phyloP scores from a whole-genome alignment of 306 rosid genomes.

The Trifolium subterraneum region DNA sequence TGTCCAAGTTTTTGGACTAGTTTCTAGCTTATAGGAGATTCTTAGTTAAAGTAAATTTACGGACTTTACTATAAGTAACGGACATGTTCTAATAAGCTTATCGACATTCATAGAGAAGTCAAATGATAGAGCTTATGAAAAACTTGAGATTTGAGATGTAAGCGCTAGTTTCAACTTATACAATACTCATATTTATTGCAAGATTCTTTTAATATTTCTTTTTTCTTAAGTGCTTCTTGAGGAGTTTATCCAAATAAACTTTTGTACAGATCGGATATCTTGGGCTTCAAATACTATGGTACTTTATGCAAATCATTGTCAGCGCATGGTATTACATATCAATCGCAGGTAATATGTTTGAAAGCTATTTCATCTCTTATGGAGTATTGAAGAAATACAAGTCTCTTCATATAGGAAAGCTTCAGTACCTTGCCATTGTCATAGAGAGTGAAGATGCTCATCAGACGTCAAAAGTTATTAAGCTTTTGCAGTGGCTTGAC shows the following conservation, averaged over 20 bases:
- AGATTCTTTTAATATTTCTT: neutral
- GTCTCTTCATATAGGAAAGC: conserved; percentile 50
- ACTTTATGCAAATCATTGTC: conserved; percentile 61
- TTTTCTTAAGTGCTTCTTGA: neutral
- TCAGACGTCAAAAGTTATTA: conserved; percentile 60
- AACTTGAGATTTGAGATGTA: neutral
- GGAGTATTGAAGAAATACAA: conserved; percentile 64
- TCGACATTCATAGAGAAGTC: neutral
- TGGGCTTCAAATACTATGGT: conserved; percentile 72
- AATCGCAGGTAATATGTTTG: conserved; percentile 43
- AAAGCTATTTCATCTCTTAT: conserved; percentile 70
- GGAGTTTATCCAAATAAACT: neutral
- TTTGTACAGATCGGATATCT: conserved; percentile 61
- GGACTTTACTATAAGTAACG: neutral
- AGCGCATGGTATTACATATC: conserved; percentile 51
- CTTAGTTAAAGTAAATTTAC: neutral
- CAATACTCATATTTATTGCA: neutral
- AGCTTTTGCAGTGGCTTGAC: conserved; percentile 74
- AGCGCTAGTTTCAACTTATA: neutral
- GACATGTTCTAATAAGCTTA: neutral
- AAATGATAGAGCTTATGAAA: neutral
- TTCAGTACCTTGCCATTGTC: conserved; percentile 73
- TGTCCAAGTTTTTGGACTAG: neutral
- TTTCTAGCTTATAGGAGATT: neutral
- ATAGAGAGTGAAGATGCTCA: conserved; percentile 85